phyloP scores from a whole-genome alignment of 257 asterid species.

The Nicotiana otophora region DNA sequence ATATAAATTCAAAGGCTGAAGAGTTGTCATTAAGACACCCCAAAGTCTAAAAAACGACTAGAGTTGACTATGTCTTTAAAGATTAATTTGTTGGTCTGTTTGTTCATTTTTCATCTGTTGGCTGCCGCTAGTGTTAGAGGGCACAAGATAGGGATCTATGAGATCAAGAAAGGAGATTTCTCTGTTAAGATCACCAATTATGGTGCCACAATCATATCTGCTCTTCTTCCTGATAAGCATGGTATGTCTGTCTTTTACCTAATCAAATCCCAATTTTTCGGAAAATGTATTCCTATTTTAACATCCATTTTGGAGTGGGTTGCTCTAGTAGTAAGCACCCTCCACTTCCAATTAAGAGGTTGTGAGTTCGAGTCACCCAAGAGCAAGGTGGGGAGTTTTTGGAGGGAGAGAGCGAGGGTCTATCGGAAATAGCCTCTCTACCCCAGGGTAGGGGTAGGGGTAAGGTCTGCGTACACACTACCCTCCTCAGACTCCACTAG shows the following conservation, averaged over 20 bases:
- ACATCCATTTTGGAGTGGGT: no score
- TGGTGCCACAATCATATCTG: conserved; percentile 77
- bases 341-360: no score
- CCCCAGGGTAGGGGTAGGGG: no score
- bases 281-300: neutral
- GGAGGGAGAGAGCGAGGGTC: no score
- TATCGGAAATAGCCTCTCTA: no score
- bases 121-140: neutral
- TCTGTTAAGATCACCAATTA: conserved; percentile 56
- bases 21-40: neutral
- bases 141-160: neutral
- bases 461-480: no score
- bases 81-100: conserved; percentile 14
- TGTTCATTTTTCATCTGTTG: conserved; percentile 16
- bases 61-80: conserved; percentile 19
- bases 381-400: no score
- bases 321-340: no score
- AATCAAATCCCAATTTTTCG: neutral
- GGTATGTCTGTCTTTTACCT: conserved; percentile 32
- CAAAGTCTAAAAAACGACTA: neutral
- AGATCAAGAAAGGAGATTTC: conserved; percentile 45
- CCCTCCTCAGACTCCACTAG: no score
- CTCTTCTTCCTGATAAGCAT: conserved; percentile 69
- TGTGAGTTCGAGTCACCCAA: no score
- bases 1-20: neutral